Percentiles rank a stretch among this genome's conserved stretches.
Evolutionary conservation across 2,329 filamentous ascomycete genomes (phyloP).

Genomic region (Leptographium wingfieldii): DNA sequence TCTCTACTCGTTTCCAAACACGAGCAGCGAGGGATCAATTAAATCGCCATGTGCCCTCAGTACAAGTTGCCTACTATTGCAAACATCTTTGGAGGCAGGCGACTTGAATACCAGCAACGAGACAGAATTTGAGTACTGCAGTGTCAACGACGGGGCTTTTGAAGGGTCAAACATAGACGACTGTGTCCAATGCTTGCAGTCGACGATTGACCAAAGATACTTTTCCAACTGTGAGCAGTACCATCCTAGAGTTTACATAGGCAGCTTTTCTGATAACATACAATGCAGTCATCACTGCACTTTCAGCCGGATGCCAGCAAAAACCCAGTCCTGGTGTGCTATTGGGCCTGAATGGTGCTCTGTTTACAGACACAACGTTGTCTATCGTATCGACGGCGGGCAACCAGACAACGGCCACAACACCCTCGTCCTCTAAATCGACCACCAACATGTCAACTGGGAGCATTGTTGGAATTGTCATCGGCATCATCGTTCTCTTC

Average conservation of each 20-base stretch:
- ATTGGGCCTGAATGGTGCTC: constrained; percentile 27
- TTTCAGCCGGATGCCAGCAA: constrained; percentile 36
- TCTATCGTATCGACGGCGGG: constrained; percentile 25
- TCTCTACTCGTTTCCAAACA: constrained; percentile 25
- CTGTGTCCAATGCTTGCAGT: constrained; percentile 31
- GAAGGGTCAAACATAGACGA: constrained; percentile 18
- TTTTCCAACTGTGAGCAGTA: constrained; percentile 34
- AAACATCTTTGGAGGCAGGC: constrained; percentile 23
- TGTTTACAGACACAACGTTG: constrained; percentile 26
- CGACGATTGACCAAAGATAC: constrained; percentile 27
- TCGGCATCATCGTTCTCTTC: constrained; percentile 32
- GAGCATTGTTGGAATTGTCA: constrained; percentile 40
- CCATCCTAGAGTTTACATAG: not conserved
- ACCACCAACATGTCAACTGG: constrained; percentile 26
- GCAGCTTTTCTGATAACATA: not conserved
- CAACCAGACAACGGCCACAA: constrained; percentile 15
- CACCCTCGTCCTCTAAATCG: constrained; percentile 11
- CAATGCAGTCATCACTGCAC: constrained; percentile 30
- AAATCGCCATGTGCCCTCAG: constrained; percentile 31
- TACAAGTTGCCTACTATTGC: constrained; percentile 27
- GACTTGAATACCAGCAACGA: constrained; percentile 15
- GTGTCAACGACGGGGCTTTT: constrained; percentile 23
- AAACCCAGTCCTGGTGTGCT: constrained; percentile 24
- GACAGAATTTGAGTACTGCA: constrained; percentile 28
- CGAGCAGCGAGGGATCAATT: constrained; percentile 18